Evolutionary conservation across 257 asterid genomes (phyloP), one percentile per base, ranked within the genome.

Genomic region (Penstemon eatonii): DNA sequence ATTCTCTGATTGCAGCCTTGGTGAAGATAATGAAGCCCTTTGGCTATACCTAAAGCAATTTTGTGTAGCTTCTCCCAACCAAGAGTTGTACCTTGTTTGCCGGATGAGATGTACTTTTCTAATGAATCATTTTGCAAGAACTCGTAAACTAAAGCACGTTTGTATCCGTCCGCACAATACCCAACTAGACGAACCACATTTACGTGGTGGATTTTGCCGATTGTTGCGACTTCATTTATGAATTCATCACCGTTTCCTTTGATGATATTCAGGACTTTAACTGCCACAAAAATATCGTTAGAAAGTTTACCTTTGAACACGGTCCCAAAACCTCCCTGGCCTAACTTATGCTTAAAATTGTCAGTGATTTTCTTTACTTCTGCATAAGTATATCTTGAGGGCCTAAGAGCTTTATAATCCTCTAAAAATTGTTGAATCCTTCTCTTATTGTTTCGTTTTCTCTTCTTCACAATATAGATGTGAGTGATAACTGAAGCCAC

Each of bases 121-220:
- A 86, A 87, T 0, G 90, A 79, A 2, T 79, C 90, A 2, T 88
- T 86, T 12, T 86, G 87, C 59, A 86, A 60, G 70, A 78, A 84
- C 77, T 88, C 93, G 0, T 86, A 88, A 3, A 86, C 90, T 19
- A 88, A 76, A 11, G 90, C 93, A 0, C 89, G 78, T 38, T 73
- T 76, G 10, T 75, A 82, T 3, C 96, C 96, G 43, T 88, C 96
- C 6, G 96, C 89, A 5, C 96, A 88, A 56, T 79, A 88, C 25
- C 92, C 96, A 0, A 84, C 81, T n/a, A 88, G 54, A 25, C 96
- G 86, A 0, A 88, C 92, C 60, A 86, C 89, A 10, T 86, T 86
- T 2, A 84, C 81, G 39, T 86, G 96, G 49, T 84, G 96, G 56
- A 86, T 88, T 13, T 82, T 79, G 51, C 96, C 96, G 5, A 86